A percentile compares a stretch with the other conserved stretches of the same genome.
phyloP scores from a whole-genome alignment of 257 asterid genomes.

The Catharanthus roseus region DNA sequence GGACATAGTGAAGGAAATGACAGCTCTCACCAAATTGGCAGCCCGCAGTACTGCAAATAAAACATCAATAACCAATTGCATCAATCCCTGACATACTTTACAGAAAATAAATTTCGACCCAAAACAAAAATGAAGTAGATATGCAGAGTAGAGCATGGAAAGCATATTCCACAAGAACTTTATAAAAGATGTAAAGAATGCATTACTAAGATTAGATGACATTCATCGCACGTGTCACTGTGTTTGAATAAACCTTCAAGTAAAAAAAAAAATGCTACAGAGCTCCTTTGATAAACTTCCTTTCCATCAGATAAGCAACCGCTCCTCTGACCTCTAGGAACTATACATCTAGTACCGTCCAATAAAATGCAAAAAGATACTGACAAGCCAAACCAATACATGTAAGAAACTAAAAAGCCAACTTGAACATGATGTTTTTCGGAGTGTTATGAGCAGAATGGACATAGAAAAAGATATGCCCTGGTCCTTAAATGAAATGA shows the following conservation, averaged over 20 bases:
- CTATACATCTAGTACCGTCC: background rate
- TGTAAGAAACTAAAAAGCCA: background rate
- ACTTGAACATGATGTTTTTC: background rate
- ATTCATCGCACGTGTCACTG: background rate
- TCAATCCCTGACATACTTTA: background rate
- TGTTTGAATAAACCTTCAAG: too few species aligned
- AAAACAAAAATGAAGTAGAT: background rate
- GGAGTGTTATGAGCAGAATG: background rate
- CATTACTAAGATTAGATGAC: background rate
- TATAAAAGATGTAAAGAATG: background rate
- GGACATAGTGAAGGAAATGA: conserved; percentile 85
- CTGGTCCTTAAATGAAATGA: background rate
- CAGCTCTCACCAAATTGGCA: conserved; percentile 74
- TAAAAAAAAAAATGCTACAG: background rate
- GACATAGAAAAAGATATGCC: too few species aligned
- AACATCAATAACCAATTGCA: conserved; percentile 9
- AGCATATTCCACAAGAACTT: background rate
- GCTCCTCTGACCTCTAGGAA: background rate
- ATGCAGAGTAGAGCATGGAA: background rate
- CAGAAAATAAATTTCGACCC: background rate
- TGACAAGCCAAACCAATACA: background rate
- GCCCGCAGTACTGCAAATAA: conserved; percentile 56
- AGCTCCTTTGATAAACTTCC: too few species aligned
- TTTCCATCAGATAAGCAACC: background rate
- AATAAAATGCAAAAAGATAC: background rate